Conservation (phyloP, 352 stramenopile species). For the Pythium catenulatum region DNA sequence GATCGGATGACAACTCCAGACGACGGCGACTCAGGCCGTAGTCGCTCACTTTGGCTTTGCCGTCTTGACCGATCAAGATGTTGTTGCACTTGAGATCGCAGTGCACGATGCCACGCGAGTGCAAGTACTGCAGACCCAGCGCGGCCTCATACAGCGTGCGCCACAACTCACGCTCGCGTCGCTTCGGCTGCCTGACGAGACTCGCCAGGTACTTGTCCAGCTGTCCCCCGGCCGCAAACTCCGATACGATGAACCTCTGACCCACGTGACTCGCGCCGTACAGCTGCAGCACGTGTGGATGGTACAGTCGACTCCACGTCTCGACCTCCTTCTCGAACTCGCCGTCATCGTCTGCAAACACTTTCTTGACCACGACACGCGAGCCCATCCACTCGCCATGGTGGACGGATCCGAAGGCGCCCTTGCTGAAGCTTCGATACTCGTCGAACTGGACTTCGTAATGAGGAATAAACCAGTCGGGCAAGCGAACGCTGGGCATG, state of each 20-base stretch:
- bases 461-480: not conserved
- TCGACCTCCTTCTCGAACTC: slow-evolving; percentile 62
- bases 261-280: slow-evolving; percentile 66
- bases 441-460: not conserved
- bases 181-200: not conserved
- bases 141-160: slow-evolving; percentile 64
- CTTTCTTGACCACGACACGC: slow-evolving; percentile 64
- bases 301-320: slow-evolving; percentile 60
- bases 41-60: slow-evolving; percentile 24
- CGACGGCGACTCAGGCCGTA: slow-evolving; percentile 24
- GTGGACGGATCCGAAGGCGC: slow-evolving; percentile 56
- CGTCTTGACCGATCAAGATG: slow-evolving; percentile 54
- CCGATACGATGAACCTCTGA: slow-evolving; percentile 63
- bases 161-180: slow-evolving; percentile 49
- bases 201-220: slow-evolving; percentile 61
- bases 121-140: slow-evolving; percentile 83
- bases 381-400: slow-evolving; percentile 57
- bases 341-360: no score
- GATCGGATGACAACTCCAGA: no score
- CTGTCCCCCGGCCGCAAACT: slow-evolving; percentile 68
- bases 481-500: not conserved
- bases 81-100: slow-evolving; percentile 17
- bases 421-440: slow-evolving; percentile 22
- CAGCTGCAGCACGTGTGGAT: slow-evolving; percentile 63
- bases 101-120: slow-evolving; percentile 69